Base-by-base conservation (phyloP, 352 stramenopile genomes). In the Saprolegnia parasitica region DNA sequence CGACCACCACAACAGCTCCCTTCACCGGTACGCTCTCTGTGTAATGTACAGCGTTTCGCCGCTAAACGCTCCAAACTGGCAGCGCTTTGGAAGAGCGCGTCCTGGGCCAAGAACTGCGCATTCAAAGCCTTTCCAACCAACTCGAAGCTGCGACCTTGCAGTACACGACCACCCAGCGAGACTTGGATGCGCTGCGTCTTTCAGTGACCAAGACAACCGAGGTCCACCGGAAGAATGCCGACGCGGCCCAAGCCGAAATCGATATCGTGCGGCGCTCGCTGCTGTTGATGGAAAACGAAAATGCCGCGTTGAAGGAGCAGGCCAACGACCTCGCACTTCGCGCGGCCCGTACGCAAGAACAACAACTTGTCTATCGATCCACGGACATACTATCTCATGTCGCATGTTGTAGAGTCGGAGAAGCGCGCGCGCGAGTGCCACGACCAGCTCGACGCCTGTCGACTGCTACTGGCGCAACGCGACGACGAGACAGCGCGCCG, bases 241-340 rank as follows among this genome's bases (percentile, higher is more conserved):
- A 70, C 4, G 64, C 63, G 1, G 13, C 24, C 21, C 74, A 55
- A 16, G 83, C 83, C 5, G 81, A 91, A 50, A 50, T 62, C 0
- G 80, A 91, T 57, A 91, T 91, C 42, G 68, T 91, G 23, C 76
- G 81, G 6, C 71, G 76, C 13, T 72, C 72, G 8, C 71, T 91
- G 0, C 71, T 78, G 8, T 18, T 55, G 9, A 40, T 73, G 1
- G 76, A 77, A 45, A 68, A 65, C 9, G 71, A 79, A 26, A 42
- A 42, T 1, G 77, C 78, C 21, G 45, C 67, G 11, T 32, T 81
- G 21, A 71, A 81, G 42, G 8, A 11, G 1, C 40, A 67, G 56
- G 23, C 50, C 39, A n/a, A 56, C 13, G 58, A 67, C 24, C 40
- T 67, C 6, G 11, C n/a, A 3, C 24, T 18, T 5, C 58, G 39